Evolutionary conservation across 164 flowering plant genomes (phyloP).

Genomic region (Stephania yunnanensis): DNA sequence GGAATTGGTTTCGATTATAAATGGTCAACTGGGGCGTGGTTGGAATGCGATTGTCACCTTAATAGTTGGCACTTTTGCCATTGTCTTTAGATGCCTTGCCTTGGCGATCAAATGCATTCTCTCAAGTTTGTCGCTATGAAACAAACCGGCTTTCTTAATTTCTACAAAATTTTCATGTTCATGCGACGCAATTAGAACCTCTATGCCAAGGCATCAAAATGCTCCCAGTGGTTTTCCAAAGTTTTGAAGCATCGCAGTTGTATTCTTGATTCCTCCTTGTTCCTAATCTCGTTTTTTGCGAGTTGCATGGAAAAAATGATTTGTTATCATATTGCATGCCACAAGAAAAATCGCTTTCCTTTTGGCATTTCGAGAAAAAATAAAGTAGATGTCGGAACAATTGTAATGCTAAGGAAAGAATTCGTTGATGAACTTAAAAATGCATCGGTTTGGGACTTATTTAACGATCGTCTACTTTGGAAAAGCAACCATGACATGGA

Average conservation of each 20-base stretch:
- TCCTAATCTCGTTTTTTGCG: not conserved
- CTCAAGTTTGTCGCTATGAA: too few species aligned
- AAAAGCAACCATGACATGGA: not conserved
- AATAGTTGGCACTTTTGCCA: not conserved
- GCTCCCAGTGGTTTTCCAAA: not conserved
- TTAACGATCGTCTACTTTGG: not conserved
- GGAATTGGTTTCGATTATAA: too few species aligned
- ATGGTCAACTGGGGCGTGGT: too few species aligned
- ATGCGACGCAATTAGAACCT: not conserved
- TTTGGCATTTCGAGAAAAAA: too few species aligned
- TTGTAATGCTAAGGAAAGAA: not conserved
- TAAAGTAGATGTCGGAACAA: too few species aligned
- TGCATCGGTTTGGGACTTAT: not conserved
- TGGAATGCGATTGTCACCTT: too few species aligned
- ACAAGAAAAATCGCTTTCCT: too few species aligned
- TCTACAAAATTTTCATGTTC: not conserved
- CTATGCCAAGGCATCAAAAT: not conserved
- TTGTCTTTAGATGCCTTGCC: not conserved
- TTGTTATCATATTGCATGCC: too few species aligned
- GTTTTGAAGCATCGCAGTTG: not conserved
- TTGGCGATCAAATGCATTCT: not conserved
- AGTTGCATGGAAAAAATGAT: not conserved
- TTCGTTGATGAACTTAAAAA: not conserved
- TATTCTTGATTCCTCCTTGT: not conserved
- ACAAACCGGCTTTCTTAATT: not conserved